These are phyloP conservation scores for Strigomonas galati DNA, from an alignment of 208 protist genomes.

Conservation along the genomic window DNA sequence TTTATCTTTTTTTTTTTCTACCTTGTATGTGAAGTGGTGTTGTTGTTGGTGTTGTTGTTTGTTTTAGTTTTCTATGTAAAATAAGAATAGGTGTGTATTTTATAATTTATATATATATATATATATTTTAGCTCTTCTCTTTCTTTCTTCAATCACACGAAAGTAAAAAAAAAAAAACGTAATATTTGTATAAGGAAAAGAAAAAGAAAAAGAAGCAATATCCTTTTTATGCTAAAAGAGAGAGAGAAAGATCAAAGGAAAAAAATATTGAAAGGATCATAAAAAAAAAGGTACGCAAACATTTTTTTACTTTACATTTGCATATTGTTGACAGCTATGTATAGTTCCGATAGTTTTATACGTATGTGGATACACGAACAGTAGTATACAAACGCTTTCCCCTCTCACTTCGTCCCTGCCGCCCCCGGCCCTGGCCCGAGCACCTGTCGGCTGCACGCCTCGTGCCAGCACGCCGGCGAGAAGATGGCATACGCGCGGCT, in stretches of 20 bases:
- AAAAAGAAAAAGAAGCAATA: constrained; percentile 12
- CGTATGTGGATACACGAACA: neutral
- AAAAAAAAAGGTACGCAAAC: neutral
- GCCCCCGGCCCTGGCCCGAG: constrained; percentile 2
- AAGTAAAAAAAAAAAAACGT: constrained; percentile 2
- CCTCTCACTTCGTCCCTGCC: neutral
- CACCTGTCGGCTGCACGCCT: neutral
- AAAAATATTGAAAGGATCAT: neutral
- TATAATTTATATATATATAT: no score
- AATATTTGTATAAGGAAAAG: constrained; percentile 5
- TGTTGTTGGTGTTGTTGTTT: constrained; percentile 5
- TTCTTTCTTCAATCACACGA: constrained; percentile 7
- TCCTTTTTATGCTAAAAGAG: constrained; percentile 7
- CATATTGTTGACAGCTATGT: no score
- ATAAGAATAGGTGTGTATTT: constrained; percentile 8
- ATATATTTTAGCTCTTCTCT: no score
- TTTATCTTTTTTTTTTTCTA: constrained; percentile 18
- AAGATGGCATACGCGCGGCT: constrained; percentile 40
- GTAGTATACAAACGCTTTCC: neutral
- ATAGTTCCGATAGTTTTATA: no score
- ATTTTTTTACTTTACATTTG: neutral
- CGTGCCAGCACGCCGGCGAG: constrained; percentile 28
- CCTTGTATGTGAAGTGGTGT: neutral
- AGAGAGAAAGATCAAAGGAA: constrained; percentile 4
- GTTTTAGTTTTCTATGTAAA: constrained; percentile 8